Conservation (phyloP, 441 rosid genomes). For the Brassica balearica region DNA sequence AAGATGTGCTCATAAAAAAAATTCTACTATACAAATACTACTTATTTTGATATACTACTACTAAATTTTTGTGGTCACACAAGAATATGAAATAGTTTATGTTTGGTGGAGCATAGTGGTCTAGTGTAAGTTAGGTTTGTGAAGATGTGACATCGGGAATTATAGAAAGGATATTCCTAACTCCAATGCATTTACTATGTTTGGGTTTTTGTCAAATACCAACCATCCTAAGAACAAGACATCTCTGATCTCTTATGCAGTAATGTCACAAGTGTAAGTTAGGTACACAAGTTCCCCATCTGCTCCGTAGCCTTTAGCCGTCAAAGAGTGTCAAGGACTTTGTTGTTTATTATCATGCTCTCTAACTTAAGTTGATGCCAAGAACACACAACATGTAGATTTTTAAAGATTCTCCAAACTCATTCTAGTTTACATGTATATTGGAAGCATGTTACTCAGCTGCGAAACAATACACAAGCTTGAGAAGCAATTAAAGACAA, state of each 20-base stretch:
- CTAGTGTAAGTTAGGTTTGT: slow-evolving; percentile 29
- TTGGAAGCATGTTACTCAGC: slow-evolving; percentile 17
- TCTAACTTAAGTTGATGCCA: not conserved
- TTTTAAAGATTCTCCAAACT: slow-evolving; percentile 3
- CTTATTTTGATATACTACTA: not conserved
- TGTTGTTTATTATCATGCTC: slow-evolving; percentile 19
- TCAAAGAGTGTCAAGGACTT: slow-evolving; percentile 8
- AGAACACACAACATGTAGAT: not conserved
- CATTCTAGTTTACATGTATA: slow-evolving; percentile 34
- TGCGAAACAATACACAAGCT: slow-evolving; percentile 26
- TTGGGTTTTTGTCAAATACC: slow-evolving; percentile 28
- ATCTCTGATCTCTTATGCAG: not conserved
- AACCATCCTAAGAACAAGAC: slow-evolving; percentile 1
- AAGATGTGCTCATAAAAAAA: not conserved
- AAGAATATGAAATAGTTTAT: slow-evolving; percentile 21
- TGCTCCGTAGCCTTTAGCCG: too few relatives aligned
- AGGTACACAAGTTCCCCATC: not conserved
- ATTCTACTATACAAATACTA: not conserved
- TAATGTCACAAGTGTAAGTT: slow-evolving; percentile 6
- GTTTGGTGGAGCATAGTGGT: slow-evolving; percentile 29
- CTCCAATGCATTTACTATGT: slow-evolving; percentile 21
- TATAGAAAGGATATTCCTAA: slow-evolving; percentile 5
- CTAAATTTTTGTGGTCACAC: not conserved
- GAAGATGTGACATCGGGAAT: slow-evolving; percentile 28
- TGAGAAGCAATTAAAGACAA: not conserved